A percentile compares a stretch with the other conserved stretches of the same genome.
These are phyloP conservation scores for Stagonosporopsis vannaccii DNA, from an alignment of 2,329 filamentous ascomycete species.

Conservation along the genomic window DNA sequence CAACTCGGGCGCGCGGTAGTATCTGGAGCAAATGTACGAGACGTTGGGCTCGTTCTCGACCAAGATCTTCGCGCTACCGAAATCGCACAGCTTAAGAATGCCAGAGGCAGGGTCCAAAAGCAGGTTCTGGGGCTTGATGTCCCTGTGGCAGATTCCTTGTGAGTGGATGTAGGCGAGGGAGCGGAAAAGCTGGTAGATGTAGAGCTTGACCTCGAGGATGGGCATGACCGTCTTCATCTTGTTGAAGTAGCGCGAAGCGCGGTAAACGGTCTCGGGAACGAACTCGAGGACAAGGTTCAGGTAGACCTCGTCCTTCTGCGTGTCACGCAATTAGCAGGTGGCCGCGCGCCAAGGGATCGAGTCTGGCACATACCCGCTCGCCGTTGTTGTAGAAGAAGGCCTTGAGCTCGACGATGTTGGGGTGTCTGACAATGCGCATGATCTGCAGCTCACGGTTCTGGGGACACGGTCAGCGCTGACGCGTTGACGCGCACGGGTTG, in stretches of 20 bases:
- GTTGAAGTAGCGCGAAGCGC: conserved; percentile 98
- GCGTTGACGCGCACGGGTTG: conserved; percentile 14
- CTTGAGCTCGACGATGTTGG: conserved; percentile 98
- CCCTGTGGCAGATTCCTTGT: conserved; percentile 97
- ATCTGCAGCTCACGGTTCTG: conserved; percentile 99
- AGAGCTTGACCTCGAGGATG: conserved; percentile 97
- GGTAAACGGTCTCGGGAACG: conserved; percentile 97
- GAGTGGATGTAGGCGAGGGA: conserved; percentile 99
- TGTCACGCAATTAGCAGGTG: conserved; percentile 42
- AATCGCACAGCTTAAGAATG: conserved; percentile 96
- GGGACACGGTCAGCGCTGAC: conserved; percentile 35
- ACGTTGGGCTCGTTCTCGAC: conserved; percentile 99
- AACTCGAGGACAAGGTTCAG: conserved; percentile 98
- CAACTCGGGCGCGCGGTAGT: conserved; percentile 96
- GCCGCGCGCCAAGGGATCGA: conserved; percentile 21
- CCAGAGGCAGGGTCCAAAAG: conserved; percentile 90
- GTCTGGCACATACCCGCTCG: conserved; percentile 75
- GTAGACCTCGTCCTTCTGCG: conserved; percentile 89
- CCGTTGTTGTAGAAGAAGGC: conserved; percentile 99
- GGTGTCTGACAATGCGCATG: conserved; percentile 98
- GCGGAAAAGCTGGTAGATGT: conserved; percentile 99
- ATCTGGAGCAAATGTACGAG: conserved; percentile 98
- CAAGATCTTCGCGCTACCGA: conserved; percentile 97
- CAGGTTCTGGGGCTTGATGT: conserved; percentile 99
- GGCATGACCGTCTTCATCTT: conserved; percentile 99